Evolutionary conservation across 225 moss, liverwort and hornwort genomes (phyloP).

Genomic region (Rhytidiadelphus loreus): DNA sequence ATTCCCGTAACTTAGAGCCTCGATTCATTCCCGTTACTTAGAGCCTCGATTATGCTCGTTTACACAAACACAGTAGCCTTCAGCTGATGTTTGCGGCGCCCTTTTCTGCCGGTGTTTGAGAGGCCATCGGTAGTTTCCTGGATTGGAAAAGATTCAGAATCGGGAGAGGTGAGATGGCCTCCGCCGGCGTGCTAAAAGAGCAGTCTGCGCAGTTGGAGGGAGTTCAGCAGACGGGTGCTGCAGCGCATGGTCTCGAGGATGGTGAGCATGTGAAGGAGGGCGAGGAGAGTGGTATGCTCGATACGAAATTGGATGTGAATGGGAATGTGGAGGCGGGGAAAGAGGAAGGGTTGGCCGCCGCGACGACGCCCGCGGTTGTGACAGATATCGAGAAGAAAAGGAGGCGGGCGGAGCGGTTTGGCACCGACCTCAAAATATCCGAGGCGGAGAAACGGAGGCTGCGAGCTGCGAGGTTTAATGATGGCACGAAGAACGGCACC

Average conservation of each 20-base stretch:
- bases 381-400: conserved; percentile 84
- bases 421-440: conserved; percentile 72
- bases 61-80: neutral
- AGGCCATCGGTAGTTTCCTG: neutral
- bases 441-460: conserved; percentile 79
- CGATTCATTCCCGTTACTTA: neutral
- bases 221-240: conserved; percentile 13
- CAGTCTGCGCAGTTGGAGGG: conserved; percentile 8
- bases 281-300: neutral
- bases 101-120: neutral
- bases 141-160: conserved; percentile 30
- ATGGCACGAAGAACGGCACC: conserved; percentile 20
- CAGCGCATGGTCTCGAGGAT: conserved; percentile 18
- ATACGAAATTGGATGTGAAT: neutral
- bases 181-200: conserved; percentile 17
- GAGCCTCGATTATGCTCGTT: neutral
- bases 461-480: conserved; percentile 74
- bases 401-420: conserved; percentile 87
- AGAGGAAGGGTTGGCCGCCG: conserved; percentile 1
- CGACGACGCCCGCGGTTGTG: conserved; percentile 8
- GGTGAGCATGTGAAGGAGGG: conserved; percentile 8
- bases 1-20: neutral
- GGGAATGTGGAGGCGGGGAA: neutral
- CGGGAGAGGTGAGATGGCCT: conserved; percentile 37
- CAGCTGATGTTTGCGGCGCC: neutral